Evolutionary conservation across 176 grass and related monocot genomes (phyloP).

Genomic region (Bothriochloa decipiens): DNA sequence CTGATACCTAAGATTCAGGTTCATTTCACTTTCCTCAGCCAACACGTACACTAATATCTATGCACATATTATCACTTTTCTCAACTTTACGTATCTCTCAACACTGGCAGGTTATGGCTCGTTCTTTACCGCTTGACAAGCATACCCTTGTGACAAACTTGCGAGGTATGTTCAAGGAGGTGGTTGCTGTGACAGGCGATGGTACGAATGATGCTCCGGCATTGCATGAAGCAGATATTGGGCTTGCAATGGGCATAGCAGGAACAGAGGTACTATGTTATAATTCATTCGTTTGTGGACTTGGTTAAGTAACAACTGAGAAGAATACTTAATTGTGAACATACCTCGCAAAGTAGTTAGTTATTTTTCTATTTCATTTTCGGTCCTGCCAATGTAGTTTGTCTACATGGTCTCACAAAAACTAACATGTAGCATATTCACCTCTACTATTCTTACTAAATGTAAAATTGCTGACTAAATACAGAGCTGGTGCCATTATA

Average conservation of each 20-base stretch:
- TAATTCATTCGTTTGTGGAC: slow-evolving; percentile 9
- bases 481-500: background rate
- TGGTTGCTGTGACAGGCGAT: slow-evolving; percentile 96
- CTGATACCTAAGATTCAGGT: slow-evolving; percentile 91
- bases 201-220: slow-evolving; percentile 97
- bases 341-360: background rate
- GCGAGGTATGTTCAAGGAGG: slow-evolving; percentile 74
- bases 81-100: slow-evolving; percentile 23
- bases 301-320: background rate
- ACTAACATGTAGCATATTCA: background rate
- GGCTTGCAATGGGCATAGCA: slow-evolving; percentile 98
- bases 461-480: background rate
- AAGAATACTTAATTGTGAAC: slow-evolving; percentile 4
- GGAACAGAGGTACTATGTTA: slow-evolving; percentile 80
- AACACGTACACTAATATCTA: background rate
- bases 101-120: slow-evolving; percentile 82
- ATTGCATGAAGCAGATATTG: slow-evolving; percentile 95
- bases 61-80: background rate
- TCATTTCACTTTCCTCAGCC: slow-evolving; percentile 16
- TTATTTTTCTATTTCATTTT: slow-evolving; percentile 14
- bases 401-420: background rate
- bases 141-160: slow-evolving; percentile 91
- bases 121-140: slow-evolving; percentile 91
- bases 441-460: slow-evolving; percentile 10
- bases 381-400: background rate